Evolutionary conservation across 306 rosid genomes (phyloP), one percentile per base, ranked within the genome.

Genomic region (Cucurbita pepo): DNA sequence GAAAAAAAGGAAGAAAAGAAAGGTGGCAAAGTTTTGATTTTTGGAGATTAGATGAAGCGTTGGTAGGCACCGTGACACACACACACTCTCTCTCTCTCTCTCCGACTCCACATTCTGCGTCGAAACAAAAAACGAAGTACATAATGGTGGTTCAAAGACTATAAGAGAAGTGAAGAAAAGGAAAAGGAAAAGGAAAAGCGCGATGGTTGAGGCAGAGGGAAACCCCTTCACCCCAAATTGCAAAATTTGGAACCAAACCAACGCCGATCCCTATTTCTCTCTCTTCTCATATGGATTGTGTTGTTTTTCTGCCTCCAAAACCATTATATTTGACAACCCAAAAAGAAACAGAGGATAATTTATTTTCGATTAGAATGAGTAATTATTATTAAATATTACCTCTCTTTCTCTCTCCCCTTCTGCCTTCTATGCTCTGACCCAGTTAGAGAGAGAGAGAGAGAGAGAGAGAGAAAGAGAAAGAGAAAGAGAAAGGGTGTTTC

Each of bases 241-340:
- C 12, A 3, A 62, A 61, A 52, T 52, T 14, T 60, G 15, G 13
- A 7, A 7, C 34, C 34, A 36, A 15, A 5, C 10, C 58, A 85
- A 85, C 91, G 86, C 90, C 82, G 82, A 77, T 77, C 76, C 72
- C 1, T 59, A 5, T 56, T 71, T 77, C 73, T 16, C 55, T 57
- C 72, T 58, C 59, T 60, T 14, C 34, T n/a, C 21, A 75, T 69
- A 56, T 75, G 36, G 83, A 82, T 66, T 45, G 72, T 66, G 72
- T 66, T 80, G 78, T 57, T 77, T 79, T 85, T 83, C 89, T 82
- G 86, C 76, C 81, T 79, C 77, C 38, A 69, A 47, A 63, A 51
- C 43, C 34, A 59, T 64, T 45, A 51, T 45, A 51, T 65, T 53
- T n/a, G 51, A 63, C 51, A 52, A 52, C 37, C 45, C 47, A 77